These are phyloP conservation scores for Sarocladium kiliense DNA, from an alignment of 2,329 filamentous ascomycete species.

Conservation along the genomic window DNA sequence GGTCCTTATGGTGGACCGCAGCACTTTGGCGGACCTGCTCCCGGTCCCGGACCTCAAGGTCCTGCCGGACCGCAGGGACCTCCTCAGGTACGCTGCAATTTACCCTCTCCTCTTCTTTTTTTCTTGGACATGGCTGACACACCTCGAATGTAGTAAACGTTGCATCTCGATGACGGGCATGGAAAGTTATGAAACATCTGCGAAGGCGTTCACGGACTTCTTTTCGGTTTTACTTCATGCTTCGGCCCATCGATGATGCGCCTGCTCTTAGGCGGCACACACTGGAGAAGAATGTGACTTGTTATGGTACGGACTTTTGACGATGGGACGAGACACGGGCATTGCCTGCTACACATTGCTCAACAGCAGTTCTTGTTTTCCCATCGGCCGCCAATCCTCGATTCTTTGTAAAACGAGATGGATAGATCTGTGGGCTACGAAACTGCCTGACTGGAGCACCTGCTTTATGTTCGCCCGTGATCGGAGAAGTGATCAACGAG, in stretches of 20 bases:
- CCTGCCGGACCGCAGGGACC: constrained; percentile 27
- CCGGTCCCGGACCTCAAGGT: constrained; percentile 14
- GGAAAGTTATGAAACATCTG: constrained; percentile 5
- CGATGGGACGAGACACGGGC: constrained; percentile 6
- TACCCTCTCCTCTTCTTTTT: no score
- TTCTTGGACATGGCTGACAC: background rate
- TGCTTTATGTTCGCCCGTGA: constrained; percentile 8
- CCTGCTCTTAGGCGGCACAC: constrained; percentile 1
- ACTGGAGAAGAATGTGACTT: background rate
- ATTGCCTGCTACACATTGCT: constrained; percentile 1
- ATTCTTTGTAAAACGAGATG: background rate
- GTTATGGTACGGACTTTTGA: constrained; percentile 8
- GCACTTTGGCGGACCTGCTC: constrained; percentile 41
- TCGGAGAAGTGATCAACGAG: constrained; percentile 13
- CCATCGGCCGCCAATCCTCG: no score
- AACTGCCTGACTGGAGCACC: background rate
- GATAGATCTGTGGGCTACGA: background rate
- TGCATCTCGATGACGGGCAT: constrained; percentile 5
- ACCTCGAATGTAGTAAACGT: background rate
- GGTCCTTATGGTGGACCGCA: constrained; percentile 42
- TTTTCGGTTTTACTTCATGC: constrained; percentile 8
- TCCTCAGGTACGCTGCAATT: constrained; percentile 26
- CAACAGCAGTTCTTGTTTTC: background rate
- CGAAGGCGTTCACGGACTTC: constrained; percentile 8
- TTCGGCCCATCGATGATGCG: constrained; percentile 1